Evolutionary conservation across 345 rosid genomes (phyloP), one percentile per base, ranked within the genome.

Genomic region (Excoecaria cochinchinensis): DNA sequence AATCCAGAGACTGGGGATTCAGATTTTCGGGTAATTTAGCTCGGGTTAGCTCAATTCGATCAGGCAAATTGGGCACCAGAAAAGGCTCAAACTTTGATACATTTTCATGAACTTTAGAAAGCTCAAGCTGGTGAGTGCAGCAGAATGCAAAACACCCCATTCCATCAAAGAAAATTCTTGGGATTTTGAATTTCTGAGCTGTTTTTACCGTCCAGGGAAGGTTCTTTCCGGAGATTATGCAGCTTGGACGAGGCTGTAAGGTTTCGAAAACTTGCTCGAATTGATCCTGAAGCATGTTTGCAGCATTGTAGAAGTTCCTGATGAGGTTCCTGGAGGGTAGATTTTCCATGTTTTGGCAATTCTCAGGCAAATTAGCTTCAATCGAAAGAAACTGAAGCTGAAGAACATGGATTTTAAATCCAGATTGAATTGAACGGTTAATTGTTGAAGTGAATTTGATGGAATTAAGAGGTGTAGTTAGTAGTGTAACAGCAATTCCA

Each of bases 111-210:
- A 82, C 77, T 63, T 69, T 77, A 16, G 87, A 77, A 0, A 42
- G 71, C 24, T 72, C 67, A 31, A 85, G 42, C 19, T 81, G 79
- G 63, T 73, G 82, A 3, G 68, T 52, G 24, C 85, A 84, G 0
- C 42, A 51, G 24, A 36, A 70, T 36, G 78, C 19, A 76, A 87
- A 85, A 61, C 89, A 85, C 14, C 78, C 75, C 80, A 78, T 82
- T 6, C 84, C 90, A 21, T 86, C 84, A 38, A 88, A 88, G 13
- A 81, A 62, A 4, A 85, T 72, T 57, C 86, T 79, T 0, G 89
- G 89, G 65, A 86, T 77, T 38, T 71, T 51, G 3, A 83, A 70
- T 69, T 78, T 81, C 15, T 0, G 11, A 8, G 92, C 85, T 3
- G 82, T 76, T 1, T 77, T 3, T 21, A 58, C 78, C 0, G 91